phyloP scores from a whole-genome alignment of 805 yeast genomes.

The Saccharomycopsis capsularis region DNA sequence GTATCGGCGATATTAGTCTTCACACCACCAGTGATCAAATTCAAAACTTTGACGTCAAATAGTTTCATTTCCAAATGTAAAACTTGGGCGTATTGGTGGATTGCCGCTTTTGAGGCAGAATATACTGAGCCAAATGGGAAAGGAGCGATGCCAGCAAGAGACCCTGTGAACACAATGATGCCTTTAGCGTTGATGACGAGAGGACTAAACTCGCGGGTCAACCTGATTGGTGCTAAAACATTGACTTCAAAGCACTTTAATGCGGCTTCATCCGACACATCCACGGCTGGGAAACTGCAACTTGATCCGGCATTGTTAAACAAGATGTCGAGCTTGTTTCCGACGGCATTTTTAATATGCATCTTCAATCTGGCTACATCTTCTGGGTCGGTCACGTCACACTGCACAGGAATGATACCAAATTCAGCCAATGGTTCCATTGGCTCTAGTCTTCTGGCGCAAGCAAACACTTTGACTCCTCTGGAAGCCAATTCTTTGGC shows the following conservation, averaged over 20 bases:
- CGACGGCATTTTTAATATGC: constrained; percentile 36
- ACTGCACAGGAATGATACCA: constrained; percentile 38
- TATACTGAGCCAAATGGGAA: constrained; percentile 68
- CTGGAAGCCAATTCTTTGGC: constrained; percentile 43
- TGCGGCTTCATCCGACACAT: constrained; percentile 49
- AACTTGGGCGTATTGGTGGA: constrained; percentile 61
- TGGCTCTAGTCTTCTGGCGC: constrained; percentile 59
- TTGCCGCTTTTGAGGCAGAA: constrained; percentile 66
- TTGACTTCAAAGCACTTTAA: constrained; percentile 54
- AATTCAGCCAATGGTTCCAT: constrained; percentile 44
- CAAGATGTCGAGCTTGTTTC: constrained; percentile 48
- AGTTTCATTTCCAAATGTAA: constrained; percentile 64
- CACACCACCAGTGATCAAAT: constrained; percentile 72
- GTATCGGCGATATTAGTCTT: constrained; percentile 62
- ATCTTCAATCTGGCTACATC: constrained; percentile 40
- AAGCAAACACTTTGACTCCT: constrained; percentile 59
- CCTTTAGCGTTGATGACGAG: constrained; percentile 60
- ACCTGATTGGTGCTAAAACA: constrained; percentile 60
- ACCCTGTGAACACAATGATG: constrained; percentile 67
- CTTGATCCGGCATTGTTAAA: constrained; percentile 70
- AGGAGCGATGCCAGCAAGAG: constrained; percentile 56
- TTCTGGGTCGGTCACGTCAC: constrained; percentile 53
- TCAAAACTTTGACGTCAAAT: constrained; percentile 63
- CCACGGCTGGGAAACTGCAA: constrained; percentile 64
- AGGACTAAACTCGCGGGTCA: constrained; percentile 51